Base-by-base conservation (phyloP, 352 stramenopile genomes). In the Saprolegnia diclina region DNA sequence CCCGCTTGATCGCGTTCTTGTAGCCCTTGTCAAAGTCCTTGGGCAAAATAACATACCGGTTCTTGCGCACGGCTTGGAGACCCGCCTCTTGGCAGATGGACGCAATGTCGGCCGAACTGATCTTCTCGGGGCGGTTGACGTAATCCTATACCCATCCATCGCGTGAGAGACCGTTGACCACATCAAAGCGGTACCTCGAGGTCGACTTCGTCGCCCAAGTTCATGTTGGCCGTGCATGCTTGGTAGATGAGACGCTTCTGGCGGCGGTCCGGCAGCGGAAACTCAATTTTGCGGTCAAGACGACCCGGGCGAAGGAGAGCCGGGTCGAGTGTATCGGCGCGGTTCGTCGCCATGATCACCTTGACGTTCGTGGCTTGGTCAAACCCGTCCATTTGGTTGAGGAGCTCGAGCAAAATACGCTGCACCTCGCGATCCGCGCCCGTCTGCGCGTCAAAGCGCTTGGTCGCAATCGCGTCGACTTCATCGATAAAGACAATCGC, bases 301-400 rank as follows among this genome's bases (percentile, higher is more conserved):
- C 98, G 92, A 37, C 98, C 98, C 6, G 97, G 97, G 71, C 98
- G 91, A 65, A 99, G 82, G 63, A 99, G 83, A 29, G 98, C 98
- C 38, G 98, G 97, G 82, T 99, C 98, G 55, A 99, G 78, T 44
- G 97, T 99, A 76, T 99, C 98, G 16, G 96, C 94, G 10, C 98
- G 89, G 82, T 99, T 99, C 0, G 98, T 99, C 4, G 97, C 97
- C 97, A 99, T 99, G 74, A 99, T 99, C 38, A 99, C 96, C 85
- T 99, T 99, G 74, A 99, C 97, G 81, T 99, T 99, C 37, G 97
- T 99, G 48, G 91, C 96, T 79, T 99, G 97, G 81, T 99, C 97
- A 71, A 99, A 99, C 29, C 98, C 98, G 82, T 99, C 98, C 97
- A 99, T 99, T 77, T 99, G 98, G 85, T 99, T 99, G 13, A 99